Conservation (phyloP, 352 stramenopile species). For the Phytopythium aichiense region DNA sequence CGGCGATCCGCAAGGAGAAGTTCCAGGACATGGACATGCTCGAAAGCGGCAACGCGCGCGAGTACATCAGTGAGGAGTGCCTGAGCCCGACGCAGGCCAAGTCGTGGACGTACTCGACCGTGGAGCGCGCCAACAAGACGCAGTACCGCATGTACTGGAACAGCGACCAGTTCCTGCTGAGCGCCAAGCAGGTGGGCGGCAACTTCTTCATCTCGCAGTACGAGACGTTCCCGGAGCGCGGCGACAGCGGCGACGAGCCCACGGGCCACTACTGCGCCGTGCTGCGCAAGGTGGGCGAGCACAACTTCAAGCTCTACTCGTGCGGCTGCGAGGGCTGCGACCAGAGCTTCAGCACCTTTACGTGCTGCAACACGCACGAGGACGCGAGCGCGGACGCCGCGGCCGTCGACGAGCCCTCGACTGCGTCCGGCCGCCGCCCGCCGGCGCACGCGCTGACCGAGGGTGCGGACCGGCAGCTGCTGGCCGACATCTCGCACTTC, state of each 20-base stretch:
- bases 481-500: conserved; percentile 83
- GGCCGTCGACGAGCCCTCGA: not conserved
- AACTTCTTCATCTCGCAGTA: conserved; percentile 91
- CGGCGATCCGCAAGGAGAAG: conserved; percentile 53
- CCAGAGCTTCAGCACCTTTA: conserved; percentile 80
- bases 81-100: conserved; percentile 73
- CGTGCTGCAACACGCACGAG: conserved; percentile 72
- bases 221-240: conserved; percentile 75
- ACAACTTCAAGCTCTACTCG: conserved; percentile 88
- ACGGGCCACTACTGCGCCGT: conserved; percentile 77
- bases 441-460: conserved; percentile 12
- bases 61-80: conserved; percentile 84
- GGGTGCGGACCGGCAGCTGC: conserved; percentile 71
- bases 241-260: conserved; percentile 28
- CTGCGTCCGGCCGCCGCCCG: not conserved
- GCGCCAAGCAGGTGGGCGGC: conserved; percentile 75
- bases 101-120: conserved; percentile 76
- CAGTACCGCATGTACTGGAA: conserved; percentile 89
- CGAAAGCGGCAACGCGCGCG: conserved; percentile 67
- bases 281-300: conserved; percentile 60
- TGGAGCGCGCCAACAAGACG: conserved; percentile 80
- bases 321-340: conserved; percentile 86
- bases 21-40: conserved; percentile 88
- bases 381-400: conserved; percentile 20
- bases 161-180: conserved; percentile 82